Percentiles rank a stretch among this genome's conserved stretches.
phyloP scores from a whole-genome alignment of 306 rosid genomes.

The Lupinus albus region DNA sequence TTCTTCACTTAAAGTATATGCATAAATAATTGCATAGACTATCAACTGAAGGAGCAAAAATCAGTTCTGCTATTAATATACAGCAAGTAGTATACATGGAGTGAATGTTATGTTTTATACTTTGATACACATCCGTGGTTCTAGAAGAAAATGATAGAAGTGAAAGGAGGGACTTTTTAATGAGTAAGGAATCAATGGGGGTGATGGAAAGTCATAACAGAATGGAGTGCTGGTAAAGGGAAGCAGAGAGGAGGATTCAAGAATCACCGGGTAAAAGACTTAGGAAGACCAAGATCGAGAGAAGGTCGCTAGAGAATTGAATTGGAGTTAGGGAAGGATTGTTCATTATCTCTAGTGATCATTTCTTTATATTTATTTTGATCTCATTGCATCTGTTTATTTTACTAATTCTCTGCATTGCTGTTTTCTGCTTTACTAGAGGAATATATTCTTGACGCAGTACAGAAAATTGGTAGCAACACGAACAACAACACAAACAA shows the following conservation, averaged over 20 bases:
- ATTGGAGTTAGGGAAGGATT: background rate
- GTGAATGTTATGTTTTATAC: background rate
- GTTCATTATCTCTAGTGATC: background rate
- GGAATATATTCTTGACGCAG: background rate
- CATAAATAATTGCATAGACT: too few species aligned
- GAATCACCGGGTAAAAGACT: too few species aligned
- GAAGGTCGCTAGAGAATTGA: too few species aligned
- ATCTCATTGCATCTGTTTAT: background rate
- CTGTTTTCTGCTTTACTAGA: too few species aligned
- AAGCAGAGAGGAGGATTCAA: too few species aligned
- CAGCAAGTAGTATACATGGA: background rate
- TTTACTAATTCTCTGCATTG: too few species aligned
- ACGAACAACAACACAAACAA: background rate
- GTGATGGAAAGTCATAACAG: background rate
- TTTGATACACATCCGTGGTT: background rate
- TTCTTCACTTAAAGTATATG: background rate
- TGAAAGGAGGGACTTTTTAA: too few species aligned
- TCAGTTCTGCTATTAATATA: background rate
- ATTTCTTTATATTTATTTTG: background rate
- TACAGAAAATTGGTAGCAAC: background rate
- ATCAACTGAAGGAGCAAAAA: too few species aligned
- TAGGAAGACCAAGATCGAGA: too few species aligned
- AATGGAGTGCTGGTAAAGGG: background rate
- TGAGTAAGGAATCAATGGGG: background rate
- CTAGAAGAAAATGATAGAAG: background rate